phyloP scores from a whole-genome alignment of 2,329 filamentous ascomycete genomes.

The Aureobasidium melanogenum region DNA sequence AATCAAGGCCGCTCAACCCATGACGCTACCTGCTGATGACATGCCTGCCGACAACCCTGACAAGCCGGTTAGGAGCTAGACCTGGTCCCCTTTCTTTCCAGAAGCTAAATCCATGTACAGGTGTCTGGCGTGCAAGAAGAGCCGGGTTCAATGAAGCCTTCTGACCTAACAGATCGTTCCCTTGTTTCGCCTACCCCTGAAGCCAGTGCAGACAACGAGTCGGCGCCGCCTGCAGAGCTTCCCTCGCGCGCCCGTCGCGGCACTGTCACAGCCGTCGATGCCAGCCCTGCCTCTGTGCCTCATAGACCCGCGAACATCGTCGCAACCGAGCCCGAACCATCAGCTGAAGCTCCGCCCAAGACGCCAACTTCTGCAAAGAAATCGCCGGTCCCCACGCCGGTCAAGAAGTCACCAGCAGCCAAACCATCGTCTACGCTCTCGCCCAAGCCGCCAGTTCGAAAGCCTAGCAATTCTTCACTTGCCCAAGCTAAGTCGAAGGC shows the following conservation, averaged over 20 bases:
- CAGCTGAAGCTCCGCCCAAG: not conserved
- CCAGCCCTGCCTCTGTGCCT: not conserved
- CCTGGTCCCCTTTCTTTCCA: not conserved
- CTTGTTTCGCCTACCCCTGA: conserved; percentile 5
- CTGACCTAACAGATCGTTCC: conserved; percentile 16
- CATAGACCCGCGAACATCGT: conserved; percentile 1
- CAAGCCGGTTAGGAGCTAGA: conserved; percentile 26
- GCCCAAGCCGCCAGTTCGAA: conserved; percentile 1
- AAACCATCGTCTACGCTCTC: conserved; percentile 11
- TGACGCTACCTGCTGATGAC: conserved; percentile 16
- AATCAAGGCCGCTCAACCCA: not conserved
- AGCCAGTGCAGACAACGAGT: not conserved
- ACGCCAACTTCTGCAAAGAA: conserved; percentile 20
- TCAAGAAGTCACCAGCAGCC: conserved; percentile 11
- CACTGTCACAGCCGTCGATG: conserved; percentile 1
- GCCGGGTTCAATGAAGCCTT: conserved; percentile 22
- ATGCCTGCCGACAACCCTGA: conserved; percentile 33
- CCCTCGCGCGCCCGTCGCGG: conserved; percentile 12
- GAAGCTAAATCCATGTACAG: conserved; percentile 2
- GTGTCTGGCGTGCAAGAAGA: conserved; percentile 34
- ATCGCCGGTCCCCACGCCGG: conserved; percentile 6
- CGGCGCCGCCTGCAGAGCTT: not conserved
- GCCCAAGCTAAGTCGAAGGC: conserved; percentile 19
- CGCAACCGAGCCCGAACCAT: not conserved
- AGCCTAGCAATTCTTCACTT: conserved; percentile 25